A percentile compares a stretch with the other conserved stretches of the same genome.
phyloP scores from a whole-genome alignment of 306 rosid species.

The Dalbergia oliveri region DNA sequence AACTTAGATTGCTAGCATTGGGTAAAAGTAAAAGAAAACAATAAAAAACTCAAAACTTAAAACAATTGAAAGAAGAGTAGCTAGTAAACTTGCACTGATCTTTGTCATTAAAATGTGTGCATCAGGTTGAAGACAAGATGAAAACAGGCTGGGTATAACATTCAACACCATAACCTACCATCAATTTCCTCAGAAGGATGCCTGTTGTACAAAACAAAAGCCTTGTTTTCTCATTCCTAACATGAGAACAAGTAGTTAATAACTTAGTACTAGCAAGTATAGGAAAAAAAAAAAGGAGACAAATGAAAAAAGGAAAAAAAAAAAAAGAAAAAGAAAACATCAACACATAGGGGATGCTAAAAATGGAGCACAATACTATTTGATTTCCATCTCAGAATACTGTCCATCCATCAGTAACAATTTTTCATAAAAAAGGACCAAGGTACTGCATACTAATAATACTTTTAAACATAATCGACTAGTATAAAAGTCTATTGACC shows the following conservation, averaged over 20 bases:
- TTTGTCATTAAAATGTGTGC: slow-evolving; percentile 14
- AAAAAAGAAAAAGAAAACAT: background rate
- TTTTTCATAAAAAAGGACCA: slow-evolving; percentile 28
- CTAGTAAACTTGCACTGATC: background rate
- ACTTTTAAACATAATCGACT: slow-evolving; percentile 31
- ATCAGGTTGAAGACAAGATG: slow-evolving; percentile 35
- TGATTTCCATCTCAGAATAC: slow-evolving; percentile 13
- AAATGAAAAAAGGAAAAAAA: too few species aligned
- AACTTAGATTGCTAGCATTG: slow-evolving; percentile 2
- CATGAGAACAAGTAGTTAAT: slow-evolving; percentile 41
- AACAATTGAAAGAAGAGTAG: background rate
- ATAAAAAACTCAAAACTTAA: background rate
- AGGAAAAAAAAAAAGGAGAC: background rate
- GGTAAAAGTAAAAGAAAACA: background rate
- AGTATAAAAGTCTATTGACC: slow-evolving; percentile 25
- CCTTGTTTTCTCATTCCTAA: slow-evolving; percentile 87
- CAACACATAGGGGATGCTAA: background rate
- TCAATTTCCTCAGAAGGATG: slow-evolving; percentile 87
- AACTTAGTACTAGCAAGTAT: slow-evolving; percentile 9
- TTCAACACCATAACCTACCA: slow-evolving; percentile 58
- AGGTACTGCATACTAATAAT: background rate
- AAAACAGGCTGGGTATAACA: slow-evolving; percentile 25
- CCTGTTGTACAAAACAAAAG: slow-evolving; percentile 97
- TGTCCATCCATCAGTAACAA: slow-evolving; percentile 14
- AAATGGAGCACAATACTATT: slow-evolving; percentile 17